These are phyloP conservation scores for Dryadomyces quercivorus DNA, from an alignment of 2,329 filamentous ascomycete genomes.

Conservation along the genomic window DNA sequence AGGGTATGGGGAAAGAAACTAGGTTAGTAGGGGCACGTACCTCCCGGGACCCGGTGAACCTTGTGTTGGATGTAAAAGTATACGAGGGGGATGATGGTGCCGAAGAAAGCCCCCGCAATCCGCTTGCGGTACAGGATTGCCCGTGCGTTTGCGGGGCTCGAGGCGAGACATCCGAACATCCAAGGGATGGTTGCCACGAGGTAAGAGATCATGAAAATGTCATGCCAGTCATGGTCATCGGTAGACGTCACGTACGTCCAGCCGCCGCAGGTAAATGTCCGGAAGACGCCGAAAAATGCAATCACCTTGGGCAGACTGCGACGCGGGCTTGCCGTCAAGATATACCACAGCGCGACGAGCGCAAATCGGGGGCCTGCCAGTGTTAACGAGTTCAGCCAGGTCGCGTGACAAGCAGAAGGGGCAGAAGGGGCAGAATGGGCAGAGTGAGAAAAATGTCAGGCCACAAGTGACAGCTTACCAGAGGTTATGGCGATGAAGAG, in stretches of 20 bases:
- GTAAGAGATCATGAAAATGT: constrained; percentile 99
- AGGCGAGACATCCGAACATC: constrained; percentile 79
- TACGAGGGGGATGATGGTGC: constrained; percentile 75
- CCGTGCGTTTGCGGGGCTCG: constrained; percentile 73
- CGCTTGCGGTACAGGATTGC: constrained; percentile 85
- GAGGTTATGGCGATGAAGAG: constrained; percentile 95
- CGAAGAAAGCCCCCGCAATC: constrained; percentile 75
- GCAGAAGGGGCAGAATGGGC: too few relatives aligned
- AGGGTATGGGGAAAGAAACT: background rate
- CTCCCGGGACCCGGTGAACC: constrained; percentile 84
- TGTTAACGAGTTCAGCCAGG: background rate
- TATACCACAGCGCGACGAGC: constrained; percentile 83
- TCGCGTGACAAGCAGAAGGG: background rate
- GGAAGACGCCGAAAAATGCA: constrained; percentile 66
- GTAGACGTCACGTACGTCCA: constrained; percentile 99
- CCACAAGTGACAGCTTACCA: constrained; percentile 33
- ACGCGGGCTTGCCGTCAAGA: constrained; percentile 68
- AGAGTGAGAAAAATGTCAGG: background rate
- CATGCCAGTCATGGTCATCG: constrained; percentile 96
- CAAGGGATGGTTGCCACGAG: constrained; percentile 88
- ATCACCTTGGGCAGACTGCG: constrained; percentile 70
- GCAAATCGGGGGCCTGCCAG: constrained; percentile 73
- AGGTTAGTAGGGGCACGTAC: constrained; percentile 31
- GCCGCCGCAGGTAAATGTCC: constrained; percentile 87
- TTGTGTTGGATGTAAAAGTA: constrained; percentile 99